phyloP scores from a whole-genome alignment of 768 basidiomycete genomes.

The Pisolithus albus region DNA sequence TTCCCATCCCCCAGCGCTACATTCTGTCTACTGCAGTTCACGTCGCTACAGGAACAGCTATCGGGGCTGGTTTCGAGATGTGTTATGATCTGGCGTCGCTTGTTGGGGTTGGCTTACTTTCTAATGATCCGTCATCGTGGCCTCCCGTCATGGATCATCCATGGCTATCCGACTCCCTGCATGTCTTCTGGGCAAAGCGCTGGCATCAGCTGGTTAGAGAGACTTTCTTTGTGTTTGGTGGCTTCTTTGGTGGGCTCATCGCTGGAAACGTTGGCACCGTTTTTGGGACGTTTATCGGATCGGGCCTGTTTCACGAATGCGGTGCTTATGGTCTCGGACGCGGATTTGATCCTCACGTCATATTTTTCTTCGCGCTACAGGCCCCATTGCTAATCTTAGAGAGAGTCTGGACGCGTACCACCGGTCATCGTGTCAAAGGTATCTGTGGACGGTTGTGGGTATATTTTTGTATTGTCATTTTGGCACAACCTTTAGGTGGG shows the following conservation, averaged over 20 bases:
- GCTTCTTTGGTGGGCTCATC: constrained; percentile 47
- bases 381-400: constrained; percentile 58
- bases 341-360: constrained; percentile 49
- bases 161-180: constrained; percentile 62
- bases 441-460: constrained; percentile 60
- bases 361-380: constrained; percentile 65
- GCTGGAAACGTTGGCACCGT: constrained; percentile 59
- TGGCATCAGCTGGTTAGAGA: constrained; percentile 77
- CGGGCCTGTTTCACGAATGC: constrained; percentile 69
- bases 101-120: constrained; percentile 48
- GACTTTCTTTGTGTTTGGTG: constrained; percentile 68
- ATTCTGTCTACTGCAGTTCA: constrained; percentile 59
- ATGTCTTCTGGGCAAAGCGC: constrained; percentile 63
- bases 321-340: constrained; percentile 58
- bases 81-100: constrained; percentile 57
- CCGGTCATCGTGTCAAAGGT: constrained; percentile 57
- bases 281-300: constrained; percentile 68
- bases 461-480: constrained; percentile 53
- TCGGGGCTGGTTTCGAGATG: constrained; percentile 66
- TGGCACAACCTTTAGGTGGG: constrained; percentile 62
- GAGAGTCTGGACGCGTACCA: constrained; percentile 49
- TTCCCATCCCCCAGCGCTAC: constrained; percentile 48
- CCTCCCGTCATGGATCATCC: constrained; percentile 69
- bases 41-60: constrained; percentile 47
- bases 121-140: constrained; percentile 54